Evolutionary conservation across 352 stramenopile species (phyloP).

Genomic region (Globisporangium acanthophoron): DNA sequence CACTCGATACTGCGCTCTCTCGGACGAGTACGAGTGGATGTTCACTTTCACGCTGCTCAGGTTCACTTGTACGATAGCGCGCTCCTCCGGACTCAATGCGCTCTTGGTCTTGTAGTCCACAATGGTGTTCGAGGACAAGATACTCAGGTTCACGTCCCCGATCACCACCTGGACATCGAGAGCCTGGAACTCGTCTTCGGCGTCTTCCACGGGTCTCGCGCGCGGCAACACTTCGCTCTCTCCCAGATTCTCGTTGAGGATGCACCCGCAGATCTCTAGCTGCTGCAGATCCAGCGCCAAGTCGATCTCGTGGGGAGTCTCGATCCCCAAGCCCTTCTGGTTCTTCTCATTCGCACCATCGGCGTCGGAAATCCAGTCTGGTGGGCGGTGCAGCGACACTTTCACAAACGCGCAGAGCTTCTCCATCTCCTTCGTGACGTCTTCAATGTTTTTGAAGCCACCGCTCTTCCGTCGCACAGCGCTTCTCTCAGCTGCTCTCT

Average conservation of each 20-base stretch:
- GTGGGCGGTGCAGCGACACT: conserved; percentile 23
- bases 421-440: conserved; percentile 46
- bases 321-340: background rate
- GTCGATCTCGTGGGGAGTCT: conserved; percentile 17
- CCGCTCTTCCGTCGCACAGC: background rate
- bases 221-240: conserved; percentile 12
- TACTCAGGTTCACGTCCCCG: conserved; percentile 32
- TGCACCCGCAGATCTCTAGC: conserved; percentile 51
- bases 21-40: conserved; percentile 40
- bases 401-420: conserved; percentile 39
- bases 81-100: conserved; percentile 14
- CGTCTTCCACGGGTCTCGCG: background rate
- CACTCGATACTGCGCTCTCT: conserved; percentile 44
- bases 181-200: conserved; percentile 38
- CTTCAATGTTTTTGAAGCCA: conserved; percentile 30
- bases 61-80: conserved; percentile 36
- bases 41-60: conserved; percentile 33
- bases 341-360: background rate
- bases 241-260: conserved; percentile 59
- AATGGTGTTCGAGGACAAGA: conserved; percentile 20
- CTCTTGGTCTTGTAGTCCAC: conserved; percentile 8
- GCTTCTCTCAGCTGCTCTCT: background rate
- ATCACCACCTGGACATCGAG: conserved; percentile 38
- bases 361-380: conserved; percentile 25
- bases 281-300: conserved; percentile 54